These are phyloP conservation scores for Tetrastigma voinierianum DNA, from an alignment of 164 flowering plant genomes.

Conservation along the genomic window DNA sequence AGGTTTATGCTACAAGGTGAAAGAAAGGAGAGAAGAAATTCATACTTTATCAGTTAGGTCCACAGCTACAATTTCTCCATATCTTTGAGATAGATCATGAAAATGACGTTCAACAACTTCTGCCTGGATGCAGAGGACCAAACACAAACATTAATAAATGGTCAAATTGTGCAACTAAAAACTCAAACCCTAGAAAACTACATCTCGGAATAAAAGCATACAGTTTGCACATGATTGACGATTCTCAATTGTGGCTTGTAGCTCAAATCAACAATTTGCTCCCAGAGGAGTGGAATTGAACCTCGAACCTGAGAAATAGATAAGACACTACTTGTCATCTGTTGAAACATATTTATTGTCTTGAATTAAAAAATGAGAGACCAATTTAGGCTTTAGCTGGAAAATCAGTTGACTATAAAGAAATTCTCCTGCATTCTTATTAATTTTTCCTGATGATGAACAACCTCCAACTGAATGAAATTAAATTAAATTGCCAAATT, in stretches of 20 bases:
- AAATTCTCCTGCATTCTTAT: too few relatives aligned
- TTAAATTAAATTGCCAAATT: too few relatives aligned
- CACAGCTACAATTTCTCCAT: conserved; percentile 70
- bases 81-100: conserved; percentile 76
- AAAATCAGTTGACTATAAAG: too few relatives aligned
- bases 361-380: not conserved
- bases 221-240: conserved; percentile 72
- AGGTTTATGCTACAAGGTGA: conserved; percentile 7
- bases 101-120: conserved; percentile 88
- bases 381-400: too few relatives aligned
- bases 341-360: not conserved
- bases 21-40: conserved; percentile 3
- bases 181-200: not conserved
- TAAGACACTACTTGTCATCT: not conserved
- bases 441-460: too few relatives aligned
- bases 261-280: conserved; percentile 99
- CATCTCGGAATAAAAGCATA: conserved; percentile 26
- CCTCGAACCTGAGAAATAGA: conserved; percentile 71
- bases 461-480: too few relatives aligned
- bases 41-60: conserved; percentile 85
- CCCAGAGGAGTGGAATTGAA: conserved; percentile 98
- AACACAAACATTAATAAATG: not conserved
- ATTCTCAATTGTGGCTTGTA: conserved; percentile 80
- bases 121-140: conserved; percentile 43
- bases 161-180: not conserved